phyloP scores from a whole-genome alignment of 495 filamentous ascomycete species.

The Daldinia loculata region DNA sequence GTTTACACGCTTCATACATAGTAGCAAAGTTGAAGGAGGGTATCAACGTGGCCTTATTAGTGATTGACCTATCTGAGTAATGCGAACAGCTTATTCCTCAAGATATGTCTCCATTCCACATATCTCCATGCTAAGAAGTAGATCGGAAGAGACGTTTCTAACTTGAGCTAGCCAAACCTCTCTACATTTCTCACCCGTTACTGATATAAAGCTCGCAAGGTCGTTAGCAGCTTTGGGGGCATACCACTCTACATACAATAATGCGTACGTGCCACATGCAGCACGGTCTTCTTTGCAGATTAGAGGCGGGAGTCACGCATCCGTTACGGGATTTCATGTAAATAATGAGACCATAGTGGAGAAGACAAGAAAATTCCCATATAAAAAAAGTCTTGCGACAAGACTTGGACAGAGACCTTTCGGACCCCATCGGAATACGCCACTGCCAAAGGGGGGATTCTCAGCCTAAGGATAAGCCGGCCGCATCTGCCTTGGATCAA shows the following conservation, averaged over 20 bases:
- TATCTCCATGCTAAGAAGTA: not conserved
- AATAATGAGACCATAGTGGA: constrained; percentile 24
- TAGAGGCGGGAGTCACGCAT: not conserved
- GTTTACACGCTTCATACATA: not conserved
- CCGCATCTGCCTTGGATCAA: constrained; percentile 13
- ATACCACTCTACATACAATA: not conserved
- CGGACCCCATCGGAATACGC: constrained; percentile 10
- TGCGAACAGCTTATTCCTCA: not conserved
- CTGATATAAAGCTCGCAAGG: not conserved
- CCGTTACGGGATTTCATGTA: not conserved
- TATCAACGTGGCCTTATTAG: constrained; percentile 7
- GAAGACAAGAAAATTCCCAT: not conserved
- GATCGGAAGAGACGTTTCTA: not conserved
- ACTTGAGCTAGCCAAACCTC: not conserved
- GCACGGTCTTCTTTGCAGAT: constrained; percentile 11
- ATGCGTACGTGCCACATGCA: constrained; percentile 11
- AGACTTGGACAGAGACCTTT: constrained; percentile 11
- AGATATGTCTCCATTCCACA: not conserved
- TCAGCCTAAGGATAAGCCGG: constrained; percentile 15
- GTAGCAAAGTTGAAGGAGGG: constrained; percentile 1
- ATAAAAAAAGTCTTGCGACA: constrained; percentile 2
- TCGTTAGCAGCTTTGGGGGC: not conserved
- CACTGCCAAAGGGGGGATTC: constrained; percentile 1
- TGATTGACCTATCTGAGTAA: constrained; percentile 13
- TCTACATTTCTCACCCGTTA: not conserved